Base-by-base conservation (phyloP, 371 early-diverging fungal genomes). In the Mucor circinelloides region DNA sequence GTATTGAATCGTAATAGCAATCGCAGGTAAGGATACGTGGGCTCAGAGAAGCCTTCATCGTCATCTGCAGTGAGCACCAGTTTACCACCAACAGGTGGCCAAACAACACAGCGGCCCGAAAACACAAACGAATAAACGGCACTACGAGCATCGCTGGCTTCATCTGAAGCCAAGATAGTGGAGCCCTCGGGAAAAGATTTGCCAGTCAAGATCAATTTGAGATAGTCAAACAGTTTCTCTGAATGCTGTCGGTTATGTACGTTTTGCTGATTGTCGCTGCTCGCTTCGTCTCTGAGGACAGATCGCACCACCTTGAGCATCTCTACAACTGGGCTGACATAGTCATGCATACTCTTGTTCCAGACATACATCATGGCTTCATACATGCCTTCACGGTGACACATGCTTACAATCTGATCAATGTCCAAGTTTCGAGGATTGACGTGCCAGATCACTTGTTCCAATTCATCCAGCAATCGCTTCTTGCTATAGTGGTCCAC, bases 331-430 rank as follows among this genome's bases (percentile, higher is more conserved):
- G 94, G 94, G 28, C 89, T 89, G n/a, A 91, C 91, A 78, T 87
- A 93, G 68, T 95, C 95, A 5, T 85, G 78, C 75, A 93, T 84
- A 31, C 87, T 88, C 58, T 86, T 76, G 67, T 90, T 93, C 89
- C 91, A 93, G 0, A 93, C 89, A 68, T 90, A 93, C 67, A 92
- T 91, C 73, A 93, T 81, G 1, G 90, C 94, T 50, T 88, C 89
- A 69, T 88, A 90, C 54, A 93, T 76, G 10, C 86, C 82, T 66
- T 89, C 83, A 2, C 83, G 75, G 34, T 86, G 87, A 63, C 92
- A 91, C 48, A 91, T 71, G 15, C 83, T 81, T 6, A 93, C 80
- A 25, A 90, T 84, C 60, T 89, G 85, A 67, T 95, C 85, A 68
- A 95, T 86, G 74, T 93, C 93, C 31, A 95, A 73, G n/a, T 82